phyloP scores from a whole-genome alignment of 441 rosid species.

The Populus hybrid region DNA sequence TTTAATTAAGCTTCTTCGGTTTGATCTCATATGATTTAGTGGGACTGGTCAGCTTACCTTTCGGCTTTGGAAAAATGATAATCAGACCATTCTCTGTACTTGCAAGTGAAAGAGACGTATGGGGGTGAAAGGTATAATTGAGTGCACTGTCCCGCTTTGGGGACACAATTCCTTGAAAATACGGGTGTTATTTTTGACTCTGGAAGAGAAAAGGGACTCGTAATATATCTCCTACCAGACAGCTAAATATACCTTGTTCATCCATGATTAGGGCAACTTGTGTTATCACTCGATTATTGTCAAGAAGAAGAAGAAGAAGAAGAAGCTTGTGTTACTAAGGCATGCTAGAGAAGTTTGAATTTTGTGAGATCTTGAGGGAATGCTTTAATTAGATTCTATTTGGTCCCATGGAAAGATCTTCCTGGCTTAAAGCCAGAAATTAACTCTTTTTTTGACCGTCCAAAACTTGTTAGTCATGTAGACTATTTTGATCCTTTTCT shows the following conservation, averaged over 20 bases:
- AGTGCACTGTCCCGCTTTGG: slow-evolving; percentile 36
- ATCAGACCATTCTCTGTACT: neutral
- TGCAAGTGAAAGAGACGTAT: neutral
- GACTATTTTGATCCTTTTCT: neutral
- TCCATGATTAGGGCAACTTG: slow-evolving; percentile 21
- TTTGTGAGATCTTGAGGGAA: neutral
- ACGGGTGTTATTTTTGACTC: slow-evolving; percentile 26
- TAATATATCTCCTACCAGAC: slow-evolving; percentile 9
- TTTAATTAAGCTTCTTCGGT: neutral
- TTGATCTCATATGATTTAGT: neutral
- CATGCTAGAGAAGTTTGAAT: neutral
- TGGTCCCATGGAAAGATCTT: slow-evolving; percentile 25
- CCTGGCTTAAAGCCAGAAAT: slow-evolving; percentile 6
- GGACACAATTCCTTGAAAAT: slow-evolving; percentile 34
- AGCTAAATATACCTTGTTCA: slow-evolving; percentile 7
- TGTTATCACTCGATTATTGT: too few species aligned
- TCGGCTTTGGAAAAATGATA: slow-evolving; percentile 31
- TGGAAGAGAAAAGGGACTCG: neutral
- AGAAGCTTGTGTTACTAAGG: neutral
- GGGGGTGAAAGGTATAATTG: slow-evolving; percentile 17
- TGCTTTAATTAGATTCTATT: slow-evolving; percentile 10
- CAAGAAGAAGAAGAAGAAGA: too few species aligned
- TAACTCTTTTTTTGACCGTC: too few species aligned
- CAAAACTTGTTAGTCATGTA: neutral
- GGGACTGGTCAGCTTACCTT: slow-evolving; percentile 16